phyloP scores from a whole-genome alignment of 2,329 filamentous ascomycete species.

The Dactylella cylindrospora region DNA sequence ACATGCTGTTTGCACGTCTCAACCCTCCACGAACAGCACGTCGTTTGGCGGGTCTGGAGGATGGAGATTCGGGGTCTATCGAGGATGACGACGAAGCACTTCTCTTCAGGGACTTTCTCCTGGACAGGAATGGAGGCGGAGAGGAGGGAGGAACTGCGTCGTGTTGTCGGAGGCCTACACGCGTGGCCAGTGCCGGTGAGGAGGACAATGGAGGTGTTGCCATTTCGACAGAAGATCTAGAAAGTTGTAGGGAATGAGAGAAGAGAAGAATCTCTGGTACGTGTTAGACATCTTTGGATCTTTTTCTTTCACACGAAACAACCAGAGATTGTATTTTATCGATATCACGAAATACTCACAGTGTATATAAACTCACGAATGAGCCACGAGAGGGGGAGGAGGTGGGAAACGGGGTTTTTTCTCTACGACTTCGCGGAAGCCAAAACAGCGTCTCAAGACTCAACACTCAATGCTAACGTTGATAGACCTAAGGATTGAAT shows the following conservation, averaged over 20 bases:
- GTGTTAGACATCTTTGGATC: constrained; percentile 6
- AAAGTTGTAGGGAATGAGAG: constrained; percentile 5
- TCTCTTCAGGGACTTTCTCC: constrained; percentile 26
- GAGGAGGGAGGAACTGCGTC: constrained; percentile 11
- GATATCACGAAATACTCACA: not conserved
- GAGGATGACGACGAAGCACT: constrained; percentile 28
- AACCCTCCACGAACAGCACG: constrained; percentile 19
- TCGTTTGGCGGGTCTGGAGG: constrained; percentile 26
- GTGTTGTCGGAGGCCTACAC: constrained; percentile 23
- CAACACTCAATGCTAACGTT: constrained; percentile 2
- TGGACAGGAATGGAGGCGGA: constrained; percentile 28
- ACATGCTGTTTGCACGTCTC: constrained; percentile 27
- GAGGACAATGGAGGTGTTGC: constrained; percentile 36
- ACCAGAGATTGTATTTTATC: not conserved
- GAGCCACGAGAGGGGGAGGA: constrained; percentile 3
- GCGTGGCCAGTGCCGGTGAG: constrained; percentile 16
- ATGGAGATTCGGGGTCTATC: constrained; percentile 35
- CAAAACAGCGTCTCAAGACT: not conserved
- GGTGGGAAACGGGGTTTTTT: too few species aligned
- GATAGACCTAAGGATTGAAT: not conserved
- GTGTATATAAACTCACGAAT: not conserved
- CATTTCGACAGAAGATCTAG: constrained; percentile 13
- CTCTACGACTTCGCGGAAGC: constrained; percentile 25
- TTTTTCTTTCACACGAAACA: not conserved
- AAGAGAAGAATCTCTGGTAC: constrained; percentile 8